phyloP scores from a whole-genome alignment of 176 grass and related monocot genomes.

The Oryza longistaminata region DNA sequence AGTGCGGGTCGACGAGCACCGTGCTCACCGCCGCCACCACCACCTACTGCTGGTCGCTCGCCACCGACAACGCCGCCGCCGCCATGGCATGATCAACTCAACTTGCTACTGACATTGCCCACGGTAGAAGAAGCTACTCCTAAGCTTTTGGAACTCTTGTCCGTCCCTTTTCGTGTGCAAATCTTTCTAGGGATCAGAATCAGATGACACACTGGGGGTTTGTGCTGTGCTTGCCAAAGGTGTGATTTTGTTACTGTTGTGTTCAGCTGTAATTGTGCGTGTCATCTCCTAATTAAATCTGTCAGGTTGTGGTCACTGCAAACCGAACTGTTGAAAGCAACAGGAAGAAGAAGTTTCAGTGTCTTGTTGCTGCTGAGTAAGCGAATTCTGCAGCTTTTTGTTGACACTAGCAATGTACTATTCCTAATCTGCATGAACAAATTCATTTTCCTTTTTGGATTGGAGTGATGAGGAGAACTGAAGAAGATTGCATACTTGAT shows the following conservation, averaged over 20 bases:
- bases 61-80: constrained; percentile 44
- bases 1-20: constrained; percentile 85
- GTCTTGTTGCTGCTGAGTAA: background rate
- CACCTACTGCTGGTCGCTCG: constrained; percentile 50
- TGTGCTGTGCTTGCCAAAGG: background rate
- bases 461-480: background rate
- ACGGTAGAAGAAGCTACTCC: constrained; percentile 13
- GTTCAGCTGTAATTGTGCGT: background rate
- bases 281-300: background rate
- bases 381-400: background rate
- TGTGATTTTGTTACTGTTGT: background rate
- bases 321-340: background rate
- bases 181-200: constrained; percentile 16
- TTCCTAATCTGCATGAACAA: background rate
- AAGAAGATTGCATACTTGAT: background rate
- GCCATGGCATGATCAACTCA: constrained; percentile 5
- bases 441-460: background rate
- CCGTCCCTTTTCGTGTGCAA: background rate
- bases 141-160: background rate
- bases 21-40: constrained; percentile 64
- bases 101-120: constrained; percentile 1
- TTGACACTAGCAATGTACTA: background rate
- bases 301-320: background rate
- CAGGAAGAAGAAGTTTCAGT: background rate
- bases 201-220: background rate